Base-by-base conservation (phyloP, 305 asterid species). In the Stenogyne calaminthoides region DNA sequence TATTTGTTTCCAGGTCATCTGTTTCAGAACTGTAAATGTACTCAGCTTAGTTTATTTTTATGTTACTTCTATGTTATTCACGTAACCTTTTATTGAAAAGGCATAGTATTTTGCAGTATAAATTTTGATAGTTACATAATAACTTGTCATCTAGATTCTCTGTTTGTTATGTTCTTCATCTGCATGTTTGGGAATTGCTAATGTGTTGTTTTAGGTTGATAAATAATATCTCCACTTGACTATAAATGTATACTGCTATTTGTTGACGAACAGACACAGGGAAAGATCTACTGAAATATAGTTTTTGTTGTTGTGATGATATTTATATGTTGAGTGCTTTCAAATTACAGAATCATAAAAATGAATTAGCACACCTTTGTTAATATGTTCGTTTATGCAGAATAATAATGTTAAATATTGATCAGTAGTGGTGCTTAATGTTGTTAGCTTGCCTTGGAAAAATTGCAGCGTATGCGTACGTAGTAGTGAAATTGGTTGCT, bases 231-330 rank as follows among this genome's bases (percentile, higher is more conserved):
- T 32, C 47, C 51, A 44, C 37, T 11, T 60, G 51, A 16, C 20
- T 57, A 32, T 46, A 14, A 36, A 55, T 9, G 4, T 19, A 20
- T 55, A 55, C 14, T 42, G 73, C n/a, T 12, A 11, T 19, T 55
- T 32, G 29, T 70, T 56, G 14, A 58, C 10, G 59, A 75, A 66
- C 52, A 55, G 46, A 10, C 1, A 22, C 25, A 25, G 16, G 37
- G 74, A 67, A 75, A 57, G 60, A 55, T 32, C n/a, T 54, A 37
- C 59, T 55, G 60, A 73, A 11, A 44, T 54, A 47, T 58, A 15
- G 16, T 11, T n/a, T 10, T 47, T 9, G 44, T 40, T 54, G 51
- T 42, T 15, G 27, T 40, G 65, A 51, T 58, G 34, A 58, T 36
- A 47, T 34, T 34, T 16, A 19, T 46, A 11, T 58, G 25, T 57